phyloP scores from a whole-genome alignment of 768 basidiomycete species.

The Amanita rimosa region DNA sequence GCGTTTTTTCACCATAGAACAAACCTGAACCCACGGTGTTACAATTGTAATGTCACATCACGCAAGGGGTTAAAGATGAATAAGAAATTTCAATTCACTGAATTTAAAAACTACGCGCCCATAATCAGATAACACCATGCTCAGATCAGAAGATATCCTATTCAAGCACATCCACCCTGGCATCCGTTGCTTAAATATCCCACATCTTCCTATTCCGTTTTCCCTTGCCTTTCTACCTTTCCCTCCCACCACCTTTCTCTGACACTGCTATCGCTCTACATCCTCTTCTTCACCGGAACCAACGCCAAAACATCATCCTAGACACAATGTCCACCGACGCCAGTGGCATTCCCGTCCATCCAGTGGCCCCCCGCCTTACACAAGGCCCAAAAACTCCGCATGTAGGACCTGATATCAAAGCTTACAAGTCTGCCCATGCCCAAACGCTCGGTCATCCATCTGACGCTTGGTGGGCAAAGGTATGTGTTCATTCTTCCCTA shows the following conservation, averaged over 20 bases:
- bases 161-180: background rate
- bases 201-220: background rate
- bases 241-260: background rate
- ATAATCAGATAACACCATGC: no score
- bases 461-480: conserved; percentile 87
- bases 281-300: background rate
- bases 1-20: background rate
- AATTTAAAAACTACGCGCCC: no score
- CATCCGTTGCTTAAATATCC: background rate
- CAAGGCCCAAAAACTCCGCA: conserved; percentile 59
- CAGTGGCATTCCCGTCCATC: conserved; percentile 34
- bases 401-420: conserved; percentile 67
- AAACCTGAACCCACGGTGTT: no score
- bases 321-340: background rate
- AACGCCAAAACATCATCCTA: background rate
- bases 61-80: no score
- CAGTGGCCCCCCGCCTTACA: conserved; percentile 65
- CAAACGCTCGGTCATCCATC: conserved; percentile 65
- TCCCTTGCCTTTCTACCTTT: background rate
- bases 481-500: conserved; percentile 16
- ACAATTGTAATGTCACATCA: no score
- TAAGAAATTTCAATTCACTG: no score
- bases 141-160: background rate
- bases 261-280: no score
- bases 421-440: conserved; percentile 56